Evolutionary conservation across 306 rosid species (phyloP).

Genomic region (Abrus precatorius): DNA sequence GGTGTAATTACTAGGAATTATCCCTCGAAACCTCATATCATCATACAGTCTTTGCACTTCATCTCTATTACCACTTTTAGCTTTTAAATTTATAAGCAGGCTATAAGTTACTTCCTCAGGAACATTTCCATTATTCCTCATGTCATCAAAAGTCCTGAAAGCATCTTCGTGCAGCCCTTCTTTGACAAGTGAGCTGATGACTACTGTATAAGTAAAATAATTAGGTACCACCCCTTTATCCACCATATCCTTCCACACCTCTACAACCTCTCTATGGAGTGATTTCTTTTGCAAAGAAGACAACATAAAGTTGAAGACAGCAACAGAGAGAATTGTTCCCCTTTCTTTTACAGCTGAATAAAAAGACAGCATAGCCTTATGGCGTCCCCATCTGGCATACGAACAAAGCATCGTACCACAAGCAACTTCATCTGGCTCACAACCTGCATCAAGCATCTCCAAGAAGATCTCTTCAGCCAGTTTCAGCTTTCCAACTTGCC

Average conservation of each 20-base stretch:
- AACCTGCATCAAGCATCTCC: slow-evolving; percentile 94
- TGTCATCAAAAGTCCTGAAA: slow-evolving; percentile 64
- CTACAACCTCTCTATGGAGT: slow-evolving; percentile 69
- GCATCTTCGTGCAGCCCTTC: slow-evolving; percentile 74
- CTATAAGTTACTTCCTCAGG: slow-evolving; percentile 89
- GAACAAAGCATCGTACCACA: slow-evolving; percentile 96
- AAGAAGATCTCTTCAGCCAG: slow-evolving; percentile 87
- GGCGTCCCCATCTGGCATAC: slow-evolving; percentile 97
- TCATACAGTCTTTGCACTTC: slow-evolving; percentile 70
- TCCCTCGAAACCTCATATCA: slow-evolving; percentile 73
- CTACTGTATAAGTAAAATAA: slow-evolving; percentile 77
- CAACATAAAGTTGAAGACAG: slow-evolving; percentile 94
- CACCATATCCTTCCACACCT: slow-evolving; percentile 82
- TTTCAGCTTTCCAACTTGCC: slow-evolving; percentile 90
- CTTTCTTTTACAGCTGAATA: slow-evolving; percentile 85
- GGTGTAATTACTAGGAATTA: slow-evolving; percentile 85
- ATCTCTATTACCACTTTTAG: slow-evolving; percentile 68
- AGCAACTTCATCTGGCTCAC: slow-evolving; percentile 94
- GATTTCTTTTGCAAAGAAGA: slow-evolving; percentile 96
- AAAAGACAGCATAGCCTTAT: slow-evolving; percentile 86
- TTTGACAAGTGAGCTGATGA: slow-evolving; percentile 72
- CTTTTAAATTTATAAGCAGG: slow-evolving; percentile 70
- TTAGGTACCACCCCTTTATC: slow-evolving; percentile 64
- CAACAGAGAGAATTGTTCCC: slow-evolving; percentile 63
- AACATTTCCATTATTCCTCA: slow-evolving; percentile 68